Conservation (phyloP, 2,329 filamentous ascomycete species). For the Aureobasidium sp. region DNA sequence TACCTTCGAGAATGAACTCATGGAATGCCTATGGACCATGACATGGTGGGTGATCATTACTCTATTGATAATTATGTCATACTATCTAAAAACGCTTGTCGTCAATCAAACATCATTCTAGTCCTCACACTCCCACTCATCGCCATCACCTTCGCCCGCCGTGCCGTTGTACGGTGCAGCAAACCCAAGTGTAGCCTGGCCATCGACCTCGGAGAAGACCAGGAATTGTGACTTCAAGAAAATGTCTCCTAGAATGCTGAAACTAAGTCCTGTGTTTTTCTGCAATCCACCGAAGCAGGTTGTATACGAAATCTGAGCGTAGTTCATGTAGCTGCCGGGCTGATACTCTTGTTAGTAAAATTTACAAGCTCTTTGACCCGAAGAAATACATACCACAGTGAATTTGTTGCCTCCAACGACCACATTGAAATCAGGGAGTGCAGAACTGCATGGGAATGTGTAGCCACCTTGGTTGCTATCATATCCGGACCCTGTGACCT, state of each 20-base stretch:
- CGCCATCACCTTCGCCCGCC: conserved; percentile 24
- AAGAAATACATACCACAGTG: conserved; percentile 15
- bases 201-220: conserved; percentile 46
- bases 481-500: conserved; percentile 33
- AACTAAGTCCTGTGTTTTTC: conserved; percentile 44
- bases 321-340: conserved; percentile 39
- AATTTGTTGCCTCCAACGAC: conserved; percentile 44
- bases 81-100: not conserved
- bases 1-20: not conserved
- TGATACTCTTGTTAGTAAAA: not conserved
- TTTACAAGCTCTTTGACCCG: no score
- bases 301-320: conserved; percentile 42
- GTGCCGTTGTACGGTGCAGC: conserved; percentile 13
- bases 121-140: conserved; percentile 11
- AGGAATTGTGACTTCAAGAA: conserved; percentile 71
- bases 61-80: conserved; percentile 1
- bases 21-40: not conserved
- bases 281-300: conserved; percentile 62
- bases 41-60: conserved; percentile 4
- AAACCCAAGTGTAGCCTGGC: conserved; percentile 14
- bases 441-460: conserved; percentile 34
- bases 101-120: not conserved
- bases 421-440: conserved; percentile 37
- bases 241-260: conserved; percentile 65
- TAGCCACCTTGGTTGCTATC: conserved; percentile 35